Evolutionary conservation across 371 early-diverging fungal genomes (phyloP), one percentile per base, ranked within the genome.

Genomic region (Apophysomyces ossiformis): DNA sequence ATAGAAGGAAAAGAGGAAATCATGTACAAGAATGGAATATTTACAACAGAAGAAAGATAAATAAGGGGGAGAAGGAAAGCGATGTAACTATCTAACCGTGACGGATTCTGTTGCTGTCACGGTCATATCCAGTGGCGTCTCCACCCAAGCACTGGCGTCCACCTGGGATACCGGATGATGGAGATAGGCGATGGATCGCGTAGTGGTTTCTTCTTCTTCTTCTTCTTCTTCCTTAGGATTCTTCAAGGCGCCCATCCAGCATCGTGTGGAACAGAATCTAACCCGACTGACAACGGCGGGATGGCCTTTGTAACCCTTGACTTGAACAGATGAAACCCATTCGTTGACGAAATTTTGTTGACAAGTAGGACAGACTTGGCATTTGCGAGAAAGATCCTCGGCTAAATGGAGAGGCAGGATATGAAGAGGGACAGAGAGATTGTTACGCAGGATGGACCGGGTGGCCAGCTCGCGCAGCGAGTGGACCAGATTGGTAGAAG

Each of bases 281-380:
- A 87, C 85, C 37, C 86, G 76, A 47, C 84, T 76, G 1, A 85
- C 88, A 1, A 87, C 86, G 0, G 85, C 84, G 11, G 88, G 88
- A 68, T 87, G 86, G 0, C 88, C 88, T 18, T 76, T 73, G 67
- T 82, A 87, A 38, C 85, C 79, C 69, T 85, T 86, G 61, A 87
- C 84, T 13, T 86, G 82, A 3, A 87, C 84, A 37, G 86, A 85
- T 2, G 86, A 82, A 4, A 89, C 75, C 87, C 87, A 87, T 67
- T 89, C 89, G 21, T 85, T 80, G 47, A 87, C 82, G 70, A 85
- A 87, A 0, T 87, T 82, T 7, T 72, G 63, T 7, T 79, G 77
- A 45, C 89, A 89, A 37, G 71, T 65, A 7, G 70, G 76, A 64
- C 89, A 89, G 0, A 76, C 68, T 6, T 82, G 58, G 46, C 58